Conservation (phyloP, 176 grass and related monocot genomes). For the Ensete glaucum region DNA sequence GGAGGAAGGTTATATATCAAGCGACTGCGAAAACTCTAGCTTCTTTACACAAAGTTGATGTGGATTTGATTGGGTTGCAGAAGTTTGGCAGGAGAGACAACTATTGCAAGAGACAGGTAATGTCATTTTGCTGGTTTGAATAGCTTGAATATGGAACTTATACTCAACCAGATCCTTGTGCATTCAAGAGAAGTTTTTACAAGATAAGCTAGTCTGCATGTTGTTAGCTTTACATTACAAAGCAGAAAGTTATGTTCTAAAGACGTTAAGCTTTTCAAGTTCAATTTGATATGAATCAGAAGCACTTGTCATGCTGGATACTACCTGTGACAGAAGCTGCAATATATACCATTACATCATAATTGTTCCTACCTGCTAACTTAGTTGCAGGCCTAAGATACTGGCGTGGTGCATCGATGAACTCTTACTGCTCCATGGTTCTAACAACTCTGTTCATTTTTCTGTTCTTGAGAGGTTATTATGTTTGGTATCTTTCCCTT, state of each 20-base stretch:
- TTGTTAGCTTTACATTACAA: background rate
- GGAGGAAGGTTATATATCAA: constrained; percentile 57
- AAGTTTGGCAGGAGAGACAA: constrained; percentile 85
- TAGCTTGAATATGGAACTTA: background rate
- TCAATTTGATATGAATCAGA: background rate
- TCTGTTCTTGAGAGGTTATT: background rate
- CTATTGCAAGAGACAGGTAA: constrained; percentile 95
- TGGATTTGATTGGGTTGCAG: constrained; percentile 57
- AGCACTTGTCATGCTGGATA: background rate
- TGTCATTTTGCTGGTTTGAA: constrained; percentile 1
- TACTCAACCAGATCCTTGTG: background rate
- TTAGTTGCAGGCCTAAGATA: background rate
- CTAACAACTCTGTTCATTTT: background rate
- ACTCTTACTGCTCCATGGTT: background rate
- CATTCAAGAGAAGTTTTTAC: background rate
- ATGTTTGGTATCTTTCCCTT: background rate
- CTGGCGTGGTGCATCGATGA: background rate
- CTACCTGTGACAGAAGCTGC: background rate
- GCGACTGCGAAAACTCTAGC: constrained; percentile 59
- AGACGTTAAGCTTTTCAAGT: background rate
- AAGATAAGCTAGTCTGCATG: background rate
- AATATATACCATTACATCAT: background rate
- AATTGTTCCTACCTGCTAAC: background rate
- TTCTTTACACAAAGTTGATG: constrained; percentile 65
- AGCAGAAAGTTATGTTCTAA: too few relatives aligned